Evolutionary conservation across 305 asterid genomes (phyloP).

Genomic region (Euphrasia arctica): DNA sequence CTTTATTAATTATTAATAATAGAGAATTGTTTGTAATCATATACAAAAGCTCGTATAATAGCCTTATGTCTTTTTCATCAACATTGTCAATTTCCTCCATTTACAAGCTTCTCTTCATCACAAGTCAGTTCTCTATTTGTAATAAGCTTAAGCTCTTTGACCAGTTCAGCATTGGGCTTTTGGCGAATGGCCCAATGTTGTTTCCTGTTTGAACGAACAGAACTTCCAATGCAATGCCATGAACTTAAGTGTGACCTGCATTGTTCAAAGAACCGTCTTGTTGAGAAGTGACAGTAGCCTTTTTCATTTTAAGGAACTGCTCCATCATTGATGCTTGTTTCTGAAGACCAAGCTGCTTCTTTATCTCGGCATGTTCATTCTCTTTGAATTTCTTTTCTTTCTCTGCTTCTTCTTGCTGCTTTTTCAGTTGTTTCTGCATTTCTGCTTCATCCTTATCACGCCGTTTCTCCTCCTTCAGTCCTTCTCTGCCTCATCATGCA

Average conservation of each 20-base stretch:
- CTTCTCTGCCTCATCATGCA: slow-evolving; percentile 73
- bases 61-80: too few species aligned
- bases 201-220: slow-evolving; percentile 38
- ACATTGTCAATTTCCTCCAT: too few species aligned
- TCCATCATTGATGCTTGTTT: slow-evolving; percentile 96
- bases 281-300: slow-evolving; percentile 39
- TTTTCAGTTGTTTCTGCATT: slow-evolving; percentile 57
- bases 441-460: slow-evolving; percentile 76
- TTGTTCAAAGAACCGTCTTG: slow-evolving; percentile 35
- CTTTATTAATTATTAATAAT: background rate
- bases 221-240: slow-evolving; percentile 51
- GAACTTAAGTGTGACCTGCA: slow-evolving; percentile 67
- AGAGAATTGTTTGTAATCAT: too few species aligned
- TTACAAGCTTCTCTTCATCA: slow-evolving; percentile 46
- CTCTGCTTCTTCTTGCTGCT: slow-evolving; percentile 72
- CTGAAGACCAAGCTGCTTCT: slow-evolving; percentile 55
- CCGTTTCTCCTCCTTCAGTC: slow-evolving; percentile 46
- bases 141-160: slow-evolving; percentile 83
- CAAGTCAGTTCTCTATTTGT: slow-evolving; percentile 43
- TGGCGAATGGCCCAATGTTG: slow-evolving; percentile 76
- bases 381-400: slow-evolving; percentile 73
- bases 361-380: slow-evolving; percentile 76
- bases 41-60: too few species aligned
- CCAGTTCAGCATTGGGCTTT: slow-evolving; percentile 68
- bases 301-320: slow-evolving; percentile 66